phyloP scores from a whole-genome alignment of 2,329 filamentous ascomycete species.

The Fusarium ambrosium region DNA sequence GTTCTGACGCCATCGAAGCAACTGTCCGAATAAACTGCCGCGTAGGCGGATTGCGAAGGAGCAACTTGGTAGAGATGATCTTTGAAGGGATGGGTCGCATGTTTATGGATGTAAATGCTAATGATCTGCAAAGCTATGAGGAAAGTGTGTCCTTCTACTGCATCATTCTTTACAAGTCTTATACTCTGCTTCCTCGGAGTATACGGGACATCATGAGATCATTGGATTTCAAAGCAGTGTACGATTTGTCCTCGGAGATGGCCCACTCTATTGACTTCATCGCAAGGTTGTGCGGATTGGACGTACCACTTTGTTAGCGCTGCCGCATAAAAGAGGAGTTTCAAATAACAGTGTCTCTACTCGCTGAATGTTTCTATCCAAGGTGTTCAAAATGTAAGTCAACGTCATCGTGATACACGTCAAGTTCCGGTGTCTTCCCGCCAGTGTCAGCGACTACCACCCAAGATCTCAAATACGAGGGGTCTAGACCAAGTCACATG shows the following conservation, averaged over 20 bases:
- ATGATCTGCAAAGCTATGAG: not conserved
- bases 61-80: not conserved
- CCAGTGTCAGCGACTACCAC: not conserved
- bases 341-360: conserved; percentile 8
- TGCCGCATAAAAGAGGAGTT: not conserved
- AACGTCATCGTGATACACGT: not conserved
- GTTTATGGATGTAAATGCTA: not conserved
- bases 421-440: not conserved
- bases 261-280: not conserved
- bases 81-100: not conserved
- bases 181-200: not conserved
- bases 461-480: conserved; percentile 5
- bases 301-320: not conserved
- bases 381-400: not conserved
- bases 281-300: not conserved
- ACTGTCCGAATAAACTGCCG: too few relatives aligned
- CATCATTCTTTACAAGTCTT: not conserved
- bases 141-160: not conserved
- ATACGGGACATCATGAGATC: conserved; percentile 14
- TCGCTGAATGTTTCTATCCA: not conserved
- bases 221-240: conserved; percentile 24
- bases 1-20: conserved; percentile 7
- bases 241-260: not conserved
- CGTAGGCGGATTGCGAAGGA: not conserved
- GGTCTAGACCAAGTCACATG: not conserved